A percentile compares a stretch with the other conserved stretches of the same genome.
Evolutionary conservation across 495 filamentous ascomycete species (phyloP).

Genomic region (Penicillium canescens): DNA sequence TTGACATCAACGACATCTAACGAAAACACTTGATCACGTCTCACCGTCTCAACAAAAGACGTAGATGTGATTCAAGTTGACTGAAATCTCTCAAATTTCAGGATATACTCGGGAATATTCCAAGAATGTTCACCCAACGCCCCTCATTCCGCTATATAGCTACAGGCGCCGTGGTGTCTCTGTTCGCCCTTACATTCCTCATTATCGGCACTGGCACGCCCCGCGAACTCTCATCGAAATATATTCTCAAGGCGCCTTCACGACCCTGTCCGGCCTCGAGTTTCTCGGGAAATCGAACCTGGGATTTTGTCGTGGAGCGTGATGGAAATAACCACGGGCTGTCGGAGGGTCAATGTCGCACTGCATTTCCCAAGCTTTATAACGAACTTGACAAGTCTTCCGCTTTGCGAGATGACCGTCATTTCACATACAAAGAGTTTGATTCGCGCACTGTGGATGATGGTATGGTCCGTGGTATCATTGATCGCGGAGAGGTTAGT

Average conservation of each 20-base stretch:
- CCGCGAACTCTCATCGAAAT: constrained; percentile 18
- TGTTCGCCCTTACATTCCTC: constrained; percentile 35
- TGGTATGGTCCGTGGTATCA: constrained; percentile 42
- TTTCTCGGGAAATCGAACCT: constrained; percentile 12
- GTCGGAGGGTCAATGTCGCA: constrained; percentile 38
- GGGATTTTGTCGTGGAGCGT: constrained; percentile 34
- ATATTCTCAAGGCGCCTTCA: constrained; percentile 21
- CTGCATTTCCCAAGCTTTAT: constrained; percentile 48
- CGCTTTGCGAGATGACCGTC: constrained; percentile 9
- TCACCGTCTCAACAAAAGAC: neutral
- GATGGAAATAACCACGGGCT: constrained; percentile 43
- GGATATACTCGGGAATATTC: neutral
- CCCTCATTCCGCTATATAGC: constrained; percentile 36
- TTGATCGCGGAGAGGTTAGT: constrained; percentile 43
- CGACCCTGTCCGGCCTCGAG: constrained; percentile 8
- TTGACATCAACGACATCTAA: constrained; percentile 3
- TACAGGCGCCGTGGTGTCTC: constrained; percentile 28
- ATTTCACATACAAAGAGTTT: constrained; percentile 34
- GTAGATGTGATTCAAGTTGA: neutral
- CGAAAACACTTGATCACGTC: neutral
- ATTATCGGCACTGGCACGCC: constrained; percentile 20
- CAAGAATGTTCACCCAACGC: constrained; percentile 24
- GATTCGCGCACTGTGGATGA: constrained; percentile 29
- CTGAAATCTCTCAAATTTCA: neutral
- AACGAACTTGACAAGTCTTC: constrained; percentile 43